Evolutionary conservation across 1,284 basidiomycete genomes (phyloP), one percentile per base, ranked within the genome.

Genomic region (Anthracocystis walkeri): DNA sequence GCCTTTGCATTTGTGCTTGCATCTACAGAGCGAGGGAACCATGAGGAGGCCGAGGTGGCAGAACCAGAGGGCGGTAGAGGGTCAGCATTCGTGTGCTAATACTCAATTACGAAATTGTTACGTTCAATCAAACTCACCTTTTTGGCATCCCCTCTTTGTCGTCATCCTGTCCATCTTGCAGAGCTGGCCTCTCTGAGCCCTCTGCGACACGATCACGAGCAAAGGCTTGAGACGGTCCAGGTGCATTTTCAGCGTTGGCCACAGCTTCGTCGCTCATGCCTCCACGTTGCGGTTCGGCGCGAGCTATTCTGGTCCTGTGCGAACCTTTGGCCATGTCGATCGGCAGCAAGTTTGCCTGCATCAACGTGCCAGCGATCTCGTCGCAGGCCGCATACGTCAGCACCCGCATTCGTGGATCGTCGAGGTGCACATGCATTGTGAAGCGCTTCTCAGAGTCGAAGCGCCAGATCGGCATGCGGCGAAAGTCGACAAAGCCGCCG

Each of bases 401-500:
- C 42, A 86, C 54, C 5, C 78, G 79, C 49, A 80, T 80, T 7
- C 69, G 77, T 0, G 81, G 82, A 58, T 82, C 80, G 29, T 68
- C 62, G 16, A 86, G 78, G 2, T 65, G 38, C 29, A 81, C 76
- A 2, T 65, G 64, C 27, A 85, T 12, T 10, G 63, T 63, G 50
- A 80, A 81, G 21, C 66, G 63, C 52, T 79, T 77, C 31, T 58
- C 65, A 2, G 51, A 29, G 40, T 59, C 49, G 18, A 76, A 65
- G 6, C 69, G 62, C 60, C 58, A 75, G 27, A 80, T 54, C 11
- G 73, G 76, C 61, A 78, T 70, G 16, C 78, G 64, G 35, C 78
- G 64, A 38, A 78, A 81, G 27, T 80, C 78, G 49, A 73, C 61
- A 42, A 50, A 77, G 23, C 58, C 42, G 21, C 60, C 48, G 8